A percentile compares a stretch with the other conserved stretches of the same genome.
Conservation (phyloP, 352 stramenopile species). For the Paralagenidium karlingii region DNA sequence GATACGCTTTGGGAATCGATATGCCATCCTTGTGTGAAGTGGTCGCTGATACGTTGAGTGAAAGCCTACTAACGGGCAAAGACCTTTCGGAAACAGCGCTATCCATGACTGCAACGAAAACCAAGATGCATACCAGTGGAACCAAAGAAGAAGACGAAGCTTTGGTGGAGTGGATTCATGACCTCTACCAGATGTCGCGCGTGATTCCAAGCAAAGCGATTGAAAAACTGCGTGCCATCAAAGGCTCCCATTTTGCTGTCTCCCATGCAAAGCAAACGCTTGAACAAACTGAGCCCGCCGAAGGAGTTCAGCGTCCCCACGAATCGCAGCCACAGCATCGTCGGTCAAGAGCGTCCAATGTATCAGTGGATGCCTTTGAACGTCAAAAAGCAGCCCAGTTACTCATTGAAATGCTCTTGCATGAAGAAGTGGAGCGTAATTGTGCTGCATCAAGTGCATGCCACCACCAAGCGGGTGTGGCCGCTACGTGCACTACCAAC, state of each 20-base stretch:
- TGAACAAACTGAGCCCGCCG: too few species aligned
- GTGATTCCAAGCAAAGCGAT: constrained; percentile 53
- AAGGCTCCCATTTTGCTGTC: too few species aligned
- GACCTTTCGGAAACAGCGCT: constrained; percentile 6
- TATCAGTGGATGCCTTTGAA: constrained; percentile 19
- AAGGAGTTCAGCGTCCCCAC: too few species aligned
- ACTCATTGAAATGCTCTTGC: constrained; percentile 41
- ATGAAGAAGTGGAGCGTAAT: constrained; percentile 30
- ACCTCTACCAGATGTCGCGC: constrained; percentile 60
- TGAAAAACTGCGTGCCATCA: constrained; percentile 45
- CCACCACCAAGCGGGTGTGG: neutral
- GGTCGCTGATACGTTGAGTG: constrained; percentile 66
- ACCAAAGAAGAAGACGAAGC: constrained; percentile 10
- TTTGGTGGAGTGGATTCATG: constrained; percentile 51
- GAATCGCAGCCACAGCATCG: too few species aligned
- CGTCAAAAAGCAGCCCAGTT: constrained; percentile 31
- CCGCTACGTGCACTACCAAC: neutral
- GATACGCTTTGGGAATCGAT: constrained; percentile 75
- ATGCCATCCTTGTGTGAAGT: constrained; percentile 81
- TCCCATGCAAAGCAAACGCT: too few species aligned
- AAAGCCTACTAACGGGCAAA: constrained; percentile 11
- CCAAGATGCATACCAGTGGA: too few species aligned
- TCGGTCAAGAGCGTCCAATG: too few species aligned
- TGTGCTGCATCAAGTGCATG: too few species aligned
- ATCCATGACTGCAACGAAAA: too few species aligned